Percentiles rank a stretch among this genome's conserved stretches.
Conservation (phyloP, 2,329 filamentous ascomycete genomes). For the Pseudopyrenochaeta lycopersici region DNA sequence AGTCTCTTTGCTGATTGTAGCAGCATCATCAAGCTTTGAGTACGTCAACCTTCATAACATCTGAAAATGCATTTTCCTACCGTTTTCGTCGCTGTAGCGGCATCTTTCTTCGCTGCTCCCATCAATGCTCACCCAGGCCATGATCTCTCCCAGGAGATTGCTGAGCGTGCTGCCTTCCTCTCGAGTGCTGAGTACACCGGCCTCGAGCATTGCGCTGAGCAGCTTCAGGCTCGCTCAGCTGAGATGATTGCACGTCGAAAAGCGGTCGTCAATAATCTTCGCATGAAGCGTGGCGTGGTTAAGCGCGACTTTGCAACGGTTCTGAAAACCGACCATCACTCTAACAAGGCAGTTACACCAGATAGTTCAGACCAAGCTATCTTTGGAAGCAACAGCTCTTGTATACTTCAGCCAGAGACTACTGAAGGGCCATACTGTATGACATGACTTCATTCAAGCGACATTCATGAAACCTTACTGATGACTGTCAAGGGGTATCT, state of each 20-base stretch:
- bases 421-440: slow-evolving; percentile 47
- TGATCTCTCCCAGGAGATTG: slow-evolving; percentile 17
- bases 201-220: slow-evolving; percentile 50
- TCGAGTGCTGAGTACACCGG: slow-evolving; percentile 42
- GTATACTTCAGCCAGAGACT: slow-evolving; percentile 35
- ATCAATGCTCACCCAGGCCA: slow-evolving; percentile 19
- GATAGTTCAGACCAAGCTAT: slow-evolving; percentile 21
- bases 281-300: slow-evolving; percentile 32
- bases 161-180: slow-evolving; percentile 27
- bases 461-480: slow-evolving; percentile 12
- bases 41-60: neutral
- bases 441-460: slow-evolving; percentile 4
- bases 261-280: slow-evolving; percentile 47
- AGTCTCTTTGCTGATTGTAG: too few relatives aligned
- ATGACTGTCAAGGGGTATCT: slow-evolving; percentile 23
- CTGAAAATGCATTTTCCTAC: slow-evolving; percentile 9
- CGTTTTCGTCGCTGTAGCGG: slow-evolving; percentile 11
- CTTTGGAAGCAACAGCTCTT: slow-evolving; percentile 33
- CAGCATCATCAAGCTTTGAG: too few relatives aligned
- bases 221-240: slow-evolving; percentile 44
- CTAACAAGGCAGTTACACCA: slow-evolving; percentile 20
- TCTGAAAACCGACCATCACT: slow-evolving; percentile 32
- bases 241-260: slow-evolving; percentile 49
- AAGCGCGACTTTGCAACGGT: slow-evolving; percentile 25
- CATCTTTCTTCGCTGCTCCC: slow-evolving; percentile 3